Conservation (phyloP, 2,329 filamentous ascomycete genomes). For the Aspergillus terreus region DNA sequence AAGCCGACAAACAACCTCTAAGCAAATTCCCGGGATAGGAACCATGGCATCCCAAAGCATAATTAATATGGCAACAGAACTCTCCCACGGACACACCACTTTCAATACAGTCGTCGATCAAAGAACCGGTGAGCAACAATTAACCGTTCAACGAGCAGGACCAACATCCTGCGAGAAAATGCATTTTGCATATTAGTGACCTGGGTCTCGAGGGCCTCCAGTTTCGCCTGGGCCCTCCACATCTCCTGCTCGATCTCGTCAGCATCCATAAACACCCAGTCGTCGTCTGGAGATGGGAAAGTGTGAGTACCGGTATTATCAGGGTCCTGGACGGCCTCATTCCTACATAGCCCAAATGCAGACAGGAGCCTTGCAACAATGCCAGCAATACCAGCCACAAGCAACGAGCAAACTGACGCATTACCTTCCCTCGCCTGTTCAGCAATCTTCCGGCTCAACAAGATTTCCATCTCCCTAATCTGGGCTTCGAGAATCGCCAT, state of each 20-base stretch:
- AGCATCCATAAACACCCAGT: background rate
- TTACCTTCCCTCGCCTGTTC: background rate
- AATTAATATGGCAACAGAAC: background rate
- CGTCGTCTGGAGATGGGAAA: no score
- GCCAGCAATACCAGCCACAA: no score
- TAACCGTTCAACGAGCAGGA: background rate
- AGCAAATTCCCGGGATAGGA: background rate
- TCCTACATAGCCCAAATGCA: no score
- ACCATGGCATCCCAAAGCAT: background rate
- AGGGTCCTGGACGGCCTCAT: no score
- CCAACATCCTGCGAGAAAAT: background rate
- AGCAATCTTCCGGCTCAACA: background rate
- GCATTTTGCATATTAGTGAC: background rate
- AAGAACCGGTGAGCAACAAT: background rate
- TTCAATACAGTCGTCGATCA: background rate
- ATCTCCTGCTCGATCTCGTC: background rate
- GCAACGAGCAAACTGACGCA: no score
- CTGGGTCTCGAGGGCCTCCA: background rate
- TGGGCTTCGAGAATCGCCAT: background rate
- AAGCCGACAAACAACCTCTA: background rate
- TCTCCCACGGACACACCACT: background rate
- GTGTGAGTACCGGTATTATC: no score
- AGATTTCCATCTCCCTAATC: background rate
- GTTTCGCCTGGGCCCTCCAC: background rate
- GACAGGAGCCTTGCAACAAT: no score